Percentiles rank a stretch among this genome's conserved stretches.
phyloP scores from a whole-genome alignment of 2,329 filamentous ascomycete species.

The Pyrenophora teres region DNA sequence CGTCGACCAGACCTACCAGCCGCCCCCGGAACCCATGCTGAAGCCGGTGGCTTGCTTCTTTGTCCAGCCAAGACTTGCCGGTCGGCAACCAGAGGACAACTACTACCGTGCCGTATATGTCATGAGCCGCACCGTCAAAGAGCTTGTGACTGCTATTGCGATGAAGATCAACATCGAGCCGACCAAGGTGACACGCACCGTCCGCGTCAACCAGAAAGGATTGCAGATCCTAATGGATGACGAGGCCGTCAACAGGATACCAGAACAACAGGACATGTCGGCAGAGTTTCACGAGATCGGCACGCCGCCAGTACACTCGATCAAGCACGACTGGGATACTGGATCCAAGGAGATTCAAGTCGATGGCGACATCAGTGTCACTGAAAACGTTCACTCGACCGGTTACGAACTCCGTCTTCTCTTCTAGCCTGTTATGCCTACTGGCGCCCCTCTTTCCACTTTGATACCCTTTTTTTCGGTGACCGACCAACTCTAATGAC shows the following conservation, averaged over 20 bases:
- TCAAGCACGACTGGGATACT: conserved; percentile 60
- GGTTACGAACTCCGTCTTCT: conserved; percentile 57
- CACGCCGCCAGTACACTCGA: conserved; percentile 48
- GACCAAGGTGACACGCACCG: conserved; percentile 68
- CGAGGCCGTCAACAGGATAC: conserved; percentile 80
- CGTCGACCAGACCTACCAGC: conserved; percentile 83
- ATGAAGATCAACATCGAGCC: conserved; percentile 81
- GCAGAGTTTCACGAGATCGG: conserved; percentile 69
- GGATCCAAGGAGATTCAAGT: conserved; percentile 54
- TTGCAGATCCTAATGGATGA: conserved; percentile 88
- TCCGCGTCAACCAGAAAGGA: conserved; percentile 74
- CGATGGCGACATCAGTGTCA: conserved; percentile 53
- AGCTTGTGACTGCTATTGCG: conserved; percentile 74
- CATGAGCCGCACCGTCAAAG: conserved; percentile 72
- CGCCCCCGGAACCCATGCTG: conserved; percentile 71
- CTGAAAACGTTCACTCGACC: conserved; percentile 51
- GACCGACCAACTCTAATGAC: conserved; percentile 38
- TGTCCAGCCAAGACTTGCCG: conserved; percentile 62
- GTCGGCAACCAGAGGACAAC: conserved; percentile 57
- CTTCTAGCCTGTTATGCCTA: conserved; percentile 41
- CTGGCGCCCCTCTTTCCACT: conserved; percentile 11
- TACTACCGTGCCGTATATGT: conserved; percentile 90
- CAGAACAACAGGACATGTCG: conserved; percentile 89
- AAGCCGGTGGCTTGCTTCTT: conserved; percentile 92
- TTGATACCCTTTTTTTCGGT: conserved; percentile 17